A percentile compares a stretch with the other conserved stretches of the same genome.
These are phyloP conservation scores for Pholiota molesta DNA, from an alignment of 768 basidiomycete genomes.

Conservation along the genomic window DNA sequence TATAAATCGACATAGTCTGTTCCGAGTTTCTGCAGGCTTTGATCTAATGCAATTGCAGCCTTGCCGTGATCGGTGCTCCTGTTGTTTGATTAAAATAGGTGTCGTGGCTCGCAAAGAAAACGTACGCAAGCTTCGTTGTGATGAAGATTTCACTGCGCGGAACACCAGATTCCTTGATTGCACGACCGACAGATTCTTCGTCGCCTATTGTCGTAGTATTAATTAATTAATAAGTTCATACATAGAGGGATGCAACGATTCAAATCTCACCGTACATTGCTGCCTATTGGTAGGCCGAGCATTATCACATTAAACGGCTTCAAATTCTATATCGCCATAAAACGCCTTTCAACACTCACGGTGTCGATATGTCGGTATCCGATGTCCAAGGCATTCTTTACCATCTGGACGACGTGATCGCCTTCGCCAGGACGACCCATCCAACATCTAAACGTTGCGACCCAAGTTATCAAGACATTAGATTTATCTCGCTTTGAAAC, in stretches of 20 bases:
- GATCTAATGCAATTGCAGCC: not conserved
- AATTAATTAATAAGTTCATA: not conserved
- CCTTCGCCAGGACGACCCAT: slow-evolving; percentile 7
- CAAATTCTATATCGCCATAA: not conserved
- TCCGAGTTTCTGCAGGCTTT: slow-evolving; percentile 5
- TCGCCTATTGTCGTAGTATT: not conserved
- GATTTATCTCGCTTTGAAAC: not conserved
- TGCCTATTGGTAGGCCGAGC: not conserved
- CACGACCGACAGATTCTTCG: slow-evolving; percentile 3
- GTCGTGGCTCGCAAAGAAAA: too few species aligned
- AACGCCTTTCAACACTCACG: not conserved
- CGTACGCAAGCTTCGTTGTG: slow-evolving; percentile 6
- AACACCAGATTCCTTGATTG: slow-evolving; percentile 4
- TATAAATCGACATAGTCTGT: slow-evolving; percentile 6
- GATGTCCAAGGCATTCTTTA: slow-evolving; percentile 1
- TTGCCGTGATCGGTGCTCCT: slow-evolving; percentile 6
- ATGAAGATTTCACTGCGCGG: slow-evolving; percentile 6
- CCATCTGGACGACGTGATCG: slow-evolving; percentile 5
- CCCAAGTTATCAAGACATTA: not conserved
- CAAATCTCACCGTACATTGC: not conserved
- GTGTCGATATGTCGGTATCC: slow-evolving; percentile 8
- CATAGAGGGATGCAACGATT: too few species aligned
- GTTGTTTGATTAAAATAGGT: not conserved
- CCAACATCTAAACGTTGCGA: slow-evolving; percentile 1
- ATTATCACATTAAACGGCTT: not conserved